Conservation (phyloP, 352 stramenopile species). For the Phytophthora fragariae region DNA sequence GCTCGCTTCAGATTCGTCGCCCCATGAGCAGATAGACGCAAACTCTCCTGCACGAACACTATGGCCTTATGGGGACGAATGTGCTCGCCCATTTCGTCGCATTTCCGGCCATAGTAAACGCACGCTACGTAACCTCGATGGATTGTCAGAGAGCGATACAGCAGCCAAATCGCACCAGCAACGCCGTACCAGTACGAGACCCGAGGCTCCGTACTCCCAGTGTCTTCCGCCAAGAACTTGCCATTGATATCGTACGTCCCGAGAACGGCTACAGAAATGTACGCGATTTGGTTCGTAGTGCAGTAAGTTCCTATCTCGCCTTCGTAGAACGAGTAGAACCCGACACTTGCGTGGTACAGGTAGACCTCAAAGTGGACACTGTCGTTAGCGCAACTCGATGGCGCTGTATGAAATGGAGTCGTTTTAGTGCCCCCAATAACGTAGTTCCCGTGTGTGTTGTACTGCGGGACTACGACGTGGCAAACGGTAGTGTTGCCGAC, state of each 20-base stretch:
- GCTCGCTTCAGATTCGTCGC: constrained; percentile 9
- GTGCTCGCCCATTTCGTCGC: background rate
- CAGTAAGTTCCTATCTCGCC: constrained; percentile 8
- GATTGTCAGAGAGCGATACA: constrained; percentile 5
- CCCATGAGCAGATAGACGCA: constrained; percentile 5
- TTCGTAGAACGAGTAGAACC: constrained; percentile 18
- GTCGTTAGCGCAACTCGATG: constrained; percentile 10
- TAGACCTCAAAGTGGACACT: constrained; percentile 7
- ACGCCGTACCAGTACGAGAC: constrained; percentile 14
- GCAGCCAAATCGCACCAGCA: constrained; percentile 5
- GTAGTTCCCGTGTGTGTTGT: constrained; percentile 30
- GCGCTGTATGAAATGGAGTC: constrained; percentile 5
- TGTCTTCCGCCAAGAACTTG: constrained; percentile 3
- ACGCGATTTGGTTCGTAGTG: background rate
- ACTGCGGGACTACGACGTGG: constrained; percentile 23
- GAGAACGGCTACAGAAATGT: constrained; percentile 2
- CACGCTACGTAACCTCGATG: constrained; percentile 4
- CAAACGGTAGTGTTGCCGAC: constrained; percentile 13
- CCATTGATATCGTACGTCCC: constrained; percentile 20
- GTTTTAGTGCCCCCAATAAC: constrained; percentile 6
- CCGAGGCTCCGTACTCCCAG: background rate
- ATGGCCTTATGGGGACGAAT: constrained; percentile 3
- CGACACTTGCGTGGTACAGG: constrained; percentile 13
- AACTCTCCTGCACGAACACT: constrained; percentile 12
- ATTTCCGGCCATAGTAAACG: background rate